Evolutionary conservation across 306 rosid species (phyloP).

Genomic region (Lathyrus oleraceus): DNA sequence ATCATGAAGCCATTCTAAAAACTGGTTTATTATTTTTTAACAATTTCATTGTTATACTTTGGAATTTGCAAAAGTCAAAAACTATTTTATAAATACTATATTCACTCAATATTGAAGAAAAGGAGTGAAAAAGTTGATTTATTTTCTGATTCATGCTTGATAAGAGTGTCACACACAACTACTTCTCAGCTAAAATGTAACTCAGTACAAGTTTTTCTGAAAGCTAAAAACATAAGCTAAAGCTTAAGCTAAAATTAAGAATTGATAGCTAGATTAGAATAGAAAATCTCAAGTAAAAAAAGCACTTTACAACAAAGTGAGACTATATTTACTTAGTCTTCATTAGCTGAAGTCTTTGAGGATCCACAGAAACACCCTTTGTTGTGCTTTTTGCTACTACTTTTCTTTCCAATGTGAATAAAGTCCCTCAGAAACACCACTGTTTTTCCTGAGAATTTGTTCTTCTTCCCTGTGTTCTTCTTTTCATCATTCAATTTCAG

Average conservation of each 20-base stretch:
- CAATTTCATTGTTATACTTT: no score
- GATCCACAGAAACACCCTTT: slow-evolving; percentile 73
- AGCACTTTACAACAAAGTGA: slow-evolving; percentile 41
- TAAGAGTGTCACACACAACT: slow-evolving; percentile 21
- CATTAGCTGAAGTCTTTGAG: slow-evolving; percentile 63
- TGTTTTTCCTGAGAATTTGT: slow-evolving; percentile 64
- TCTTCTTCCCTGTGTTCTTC: slow-evolving; percentile 53
- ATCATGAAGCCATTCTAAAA: not conserved
- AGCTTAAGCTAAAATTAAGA: slow-evolving; percentile 33
- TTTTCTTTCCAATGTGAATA: slow-evolving; percentile 60
- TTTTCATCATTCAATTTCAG: slow-evolving; percentile 70
- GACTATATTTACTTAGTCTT: slow-evolving; percentile 49
- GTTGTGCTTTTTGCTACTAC: slow-evolving; percentile 46
- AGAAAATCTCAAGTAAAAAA: slow-evolving; percentile 24
- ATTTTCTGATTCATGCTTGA: slow-evolving; percentile 19
- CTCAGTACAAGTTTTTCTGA: slow-evolving; percentile 15
- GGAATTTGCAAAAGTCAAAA: no score
- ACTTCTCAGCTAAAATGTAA: slow-evolving; percentile 24
- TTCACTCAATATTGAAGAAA: not conserved
- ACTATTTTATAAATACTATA: no score
- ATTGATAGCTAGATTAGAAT: slow-evolving; percentile 40
- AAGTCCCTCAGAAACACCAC: slow-evolving; percentile 75
- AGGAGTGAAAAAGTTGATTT: not conserved
- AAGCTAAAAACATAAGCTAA: slow-evolving; percentile 41
- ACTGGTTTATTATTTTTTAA: no score